phyloP scores from a whole-genome alignment of 352 stramenopile genomes.

The Pythium aquatile region DNA sequence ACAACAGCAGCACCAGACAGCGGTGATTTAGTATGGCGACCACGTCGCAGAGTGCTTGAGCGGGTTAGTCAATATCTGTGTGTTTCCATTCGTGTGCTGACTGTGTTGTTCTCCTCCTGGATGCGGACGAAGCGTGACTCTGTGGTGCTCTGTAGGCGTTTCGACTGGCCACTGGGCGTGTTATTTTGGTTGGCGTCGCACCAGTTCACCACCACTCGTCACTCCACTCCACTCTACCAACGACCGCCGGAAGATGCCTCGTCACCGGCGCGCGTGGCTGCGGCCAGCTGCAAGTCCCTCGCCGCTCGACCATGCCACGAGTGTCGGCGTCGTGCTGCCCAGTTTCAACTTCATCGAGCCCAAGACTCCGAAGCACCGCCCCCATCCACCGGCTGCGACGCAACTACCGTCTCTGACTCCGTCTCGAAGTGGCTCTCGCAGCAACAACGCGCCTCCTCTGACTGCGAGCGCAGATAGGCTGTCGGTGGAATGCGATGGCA shows the following conservation, averaged over 20 bases:
- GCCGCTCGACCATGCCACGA: slow-evolving; percentile 23
- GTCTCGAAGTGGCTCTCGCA: not conserved
- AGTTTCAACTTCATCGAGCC: slow-evolving; percentile 71
- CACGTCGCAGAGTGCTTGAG: not conserved
- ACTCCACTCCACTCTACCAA: not conserved
- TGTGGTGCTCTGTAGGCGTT: slow-evolving; percentile 9
- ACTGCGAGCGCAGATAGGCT: not conserved
- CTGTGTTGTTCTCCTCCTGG: not conserved
- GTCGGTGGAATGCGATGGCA: slow-evolving; percentile 11
- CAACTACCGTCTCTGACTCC: slow-evolving; percentile 10
- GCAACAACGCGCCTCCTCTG: slow-evolving; percentile 1
- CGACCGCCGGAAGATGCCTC: slow-evolving; percentile 1
- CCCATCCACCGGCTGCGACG: not conserved
- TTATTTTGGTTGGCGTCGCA: not conserved
- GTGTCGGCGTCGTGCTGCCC: slow-evolving; percentile 37
- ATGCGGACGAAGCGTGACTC: not conserved
- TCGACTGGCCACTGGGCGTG: not conserved
- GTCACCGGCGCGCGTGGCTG: slow-evolving; percentile 19
- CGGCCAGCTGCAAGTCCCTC: slow-evolving; percentile 9
- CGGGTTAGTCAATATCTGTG: not conserved
- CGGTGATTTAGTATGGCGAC: slow-evolving; percentile 28
- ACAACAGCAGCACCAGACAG: slow-evolving; percentile 25
- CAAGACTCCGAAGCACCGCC: slow-evolving; percentile 12
- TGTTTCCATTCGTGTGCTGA: not conserved
- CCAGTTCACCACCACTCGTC: not conserved